Evolutionary conservation across 2,329 filamentous ascomycete species (phyloP), one percentile per base, ranked within the genome.

Genomic region (Aspergillus sp.): DNA sequence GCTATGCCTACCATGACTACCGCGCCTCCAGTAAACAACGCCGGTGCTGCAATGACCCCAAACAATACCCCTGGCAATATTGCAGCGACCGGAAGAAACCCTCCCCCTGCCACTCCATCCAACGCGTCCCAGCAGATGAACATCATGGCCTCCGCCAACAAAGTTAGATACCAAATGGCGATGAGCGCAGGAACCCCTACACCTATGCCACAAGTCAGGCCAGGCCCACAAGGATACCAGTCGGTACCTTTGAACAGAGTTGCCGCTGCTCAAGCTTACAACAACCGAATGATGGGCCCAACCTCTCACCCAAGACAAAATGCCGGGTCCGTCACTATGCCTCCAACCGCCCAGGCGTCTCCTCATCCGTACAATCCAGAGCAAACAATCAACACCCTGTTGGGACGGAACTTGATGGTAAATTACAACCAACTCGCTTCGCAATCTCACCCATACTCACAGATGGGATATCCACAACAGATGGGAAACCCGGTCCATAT

Each of bases 241-340:
- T 36, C 32, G 12, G 32, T 12, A 6, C 32, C 32, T 15, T 5
- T 36, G 32, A 13, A 13, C 32, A 58, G 32, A 39, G 10, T 52
- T 4, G 48, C 19, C 21, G 36, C 36, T 38, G 36, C 58, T 3
- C 36, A 36, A 9, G 17, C 55, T 1, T 45, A 60, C 2, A 21
- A 25, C 19, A 45, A 55, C 41, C 53, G 53, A 9, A 53, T 60
- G 53, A 45, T 48, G 25, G 52, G 43, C n/a, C 47, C 58, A 6
- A 55, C 48, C 4, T 60, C 58, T 4, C 53, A 60, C 10, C 54
- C 58, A 5, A 36, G 54, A 32, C 38, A 25, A 3, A 47, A 5
- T 15, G 4, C 23, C 15, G 54, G n/a, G 23, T 56, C 56, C 19
- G 8, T 9, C 15, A 12, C 45, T 1, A n/a, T 49, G 45, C 19